Evolutionary conservation across 352 stramenopile species (phyloP), one percentile per base, ranked within the genome.

Genomic region (Phytophthora niederhauseri): DNA sequence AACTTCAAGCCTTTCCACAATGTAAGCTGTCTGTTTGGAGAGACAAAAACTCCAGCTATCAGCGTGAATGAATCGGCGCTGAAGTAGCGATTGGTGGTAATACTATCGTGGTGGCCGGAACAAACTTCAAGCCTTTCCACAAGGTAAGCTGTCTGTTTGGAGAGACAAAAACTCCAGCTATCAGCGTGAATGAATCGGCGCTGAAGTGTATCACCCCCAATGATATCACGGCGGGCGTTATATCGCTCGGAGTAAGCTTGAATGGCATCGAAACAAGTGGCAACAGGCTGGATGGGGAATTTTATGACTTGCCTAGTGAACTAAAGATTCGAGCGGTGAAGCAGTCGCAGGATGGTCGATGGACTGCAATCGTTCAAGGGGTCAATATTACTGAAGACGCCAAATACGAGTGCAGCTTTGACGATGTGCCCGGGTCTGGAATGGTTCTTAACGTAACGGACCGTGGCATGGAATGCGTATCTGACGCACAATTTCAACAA

Each of bases 261-360:
- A 88, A 88, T 38, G 71, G 71, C 12, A 64, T 84, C 22, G 80
- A 86, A 68, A 17, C 53, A 3, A 83, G 70, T 57, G 12, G 31
- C 3, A 76, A 80, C 43, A 59, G 50, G 5, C 15, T 85, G 31
- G 34, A 60, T 6, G 54, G 84, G 19, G 38, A 63, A 3, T 63
- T 82, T 61, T 48, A 75, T 17, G 38, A 61, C 20, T 38, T 58
- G 0, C 30, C 66, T 6, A 54, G 20, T 26, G 48, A 43, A 11
- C 34, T 78, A 17, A 14, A 46, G 1, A 28, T 82, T 17, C 52
- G 34, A 45, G 58, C 66, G 3, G 17, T 68, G 30, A 59, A 38
- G 26, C 26, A 70, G 20, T 20, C 64, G 9, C 12, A 9, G 3
- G 51, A 60, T 41, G 63, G 59, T 2, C 46, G 58, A 34, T 75